Evolutionary conservation across 306 rosid species (phyloP), one percentile per base, ranked within the genome.

Genomic region (Citrullus amarus): DNA sequence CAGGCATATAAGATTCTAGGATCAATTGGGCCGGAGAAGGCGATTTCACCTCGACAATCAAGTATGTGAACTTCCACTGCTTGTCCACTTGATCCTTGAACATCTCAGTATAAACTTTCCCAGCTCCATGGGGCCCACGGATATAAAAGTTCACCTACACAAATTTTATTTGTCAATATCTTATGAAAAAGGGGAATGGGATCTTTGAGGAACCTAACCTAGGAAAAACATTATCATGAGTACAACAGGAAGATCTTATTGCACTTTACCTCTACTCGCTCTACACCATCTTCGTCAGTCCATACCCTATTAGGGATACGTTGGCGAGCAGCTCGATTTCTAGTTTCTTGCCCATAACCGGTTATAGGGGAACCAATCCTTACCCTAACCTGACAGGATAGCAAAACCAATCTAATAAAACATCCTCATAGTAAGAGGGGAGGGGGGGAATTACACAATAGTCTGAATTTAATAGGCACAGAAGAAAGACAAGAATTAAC

Each of bases 241-340:
- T 34, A 46, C 4, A 61, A 41, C 28, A 7, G 75, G 5, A 46
- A 17, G 15, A 63, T 4, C 44, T 78, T 32, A 15, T 57, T 41
- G 6, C 12, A 18, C 5, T 48, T 63, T 83, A 95, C 99, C 99
- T 96, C 96, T 38, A 96, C 93, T 65, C 90, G 98, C 87, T 96
- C 98, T 10, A 78, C 88, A 22, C 98, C 97, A 7, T 88, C 97
- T 86, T 96, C 99, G 75, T 96, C 99, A 3, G 90, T 90, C 99
- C 99, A 91, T 55, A 86, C 75, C 81, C 92, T 91, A 68, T 88
- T 82, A 59, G 96, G 92, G 77, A 96, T 91, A 56, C 99, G 93
- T 87, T 96, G 99, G 59, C 98, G 98, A 87, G 99, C 98, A 80
- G 99, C 99, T 51, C 99, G 99, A 53, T 96, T 96, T 87, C 94